Base-by-base conservation (phyloP, 345 rosid genomes). In the Laguncularia racemosa region DNA sequence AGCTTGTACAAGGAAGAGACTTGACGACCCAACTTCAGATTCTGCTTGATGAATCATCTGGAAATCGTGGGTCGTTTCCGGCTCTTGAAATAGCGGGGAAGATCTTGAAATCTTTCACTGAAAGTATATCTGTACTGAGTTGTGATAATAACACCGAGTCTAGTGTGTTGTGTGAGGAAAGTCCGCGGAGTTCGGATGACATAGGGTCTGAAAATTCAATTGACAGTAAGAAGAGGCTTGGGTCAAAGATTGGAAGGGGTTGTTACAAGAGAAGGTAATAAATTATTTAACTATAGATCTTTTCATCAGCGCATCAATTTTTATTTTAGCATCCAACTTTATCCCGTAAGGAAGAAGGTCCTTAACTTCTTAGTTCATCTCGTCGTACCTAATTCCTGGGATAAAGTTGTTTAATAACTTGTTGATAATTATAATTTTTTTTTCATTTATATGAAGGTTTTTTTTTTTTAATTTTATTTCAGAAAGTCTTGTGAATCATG, bases 251-350 rank as follows among this genome's bases (percentile, higher is more conserved):
- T 10, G 78, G 61, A 57, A 78, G 96, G 55, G 98, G 96, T 9
- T 78, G 84, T 71, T 79, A 86, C 79, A 88, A 84, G 74, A 86
- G 96, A 79, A 86, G 83, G 98, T 91, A 83, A 67, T 81, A 21
- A 54, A 18, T 46, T 3, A 6, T 46, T 57, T n/a, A 46, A 23
- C 28, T 23, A 23, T 23, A 23, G 28, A 23, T 23, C 28, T 23
- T 6, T 23, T 6, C 28, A 6, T 23, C 5, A 23, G 28, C 5
- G 3, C 28, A 23, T 23, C 28, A 6, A 0, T 23, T 3, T 23
- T 2, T 23, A 23, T 23, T 23, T 23, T 23, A 1, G 4, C 5
- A 23, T 23, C 28, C 28, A 23, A 23, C 28, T 23, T 23, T 23
- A 23, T 23, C 28, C 28, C 28, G 28, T 23, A 23, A 23, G 4